These are phyloP conservation scores for Solanum lycopersicoides DNA, from an alignment of 257 asterid genomes.

Conservation along the genomic window DNA sequence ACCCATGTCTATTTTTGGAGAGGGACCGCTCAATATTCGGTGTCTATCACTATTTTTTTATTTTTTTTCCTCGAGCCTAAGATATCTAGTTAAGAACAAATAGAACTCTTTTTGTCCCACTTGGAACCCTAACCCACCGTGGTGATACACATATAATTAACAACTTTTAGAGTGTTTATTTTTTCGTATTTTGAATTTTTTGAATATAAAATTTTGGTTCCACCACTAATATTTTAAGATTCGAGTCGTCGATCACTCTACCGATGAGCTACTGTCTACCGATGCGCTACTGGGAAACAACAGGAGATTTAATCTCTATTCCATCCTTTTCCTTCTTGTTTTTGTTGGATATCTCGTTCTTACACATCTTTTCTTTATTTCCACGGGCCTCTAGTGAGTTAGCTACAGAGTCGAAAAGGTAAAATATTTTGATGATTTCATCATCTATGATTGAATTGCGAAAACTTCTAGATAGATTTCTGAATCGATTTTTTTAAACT, in stretches of 20 bases:
- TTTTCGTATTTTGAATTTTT: not conserved
- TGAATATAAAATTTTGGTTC: not conserved
- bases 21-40: no score
- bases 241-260: fast-evolving
- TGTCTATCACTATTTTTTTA: no score
- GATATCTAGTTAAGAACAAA: not conserved
- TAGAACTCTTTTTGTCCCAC: not conserved
- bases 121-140: not conserved
- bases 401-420: not conserved
- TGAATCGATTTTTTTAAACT: not conserved
- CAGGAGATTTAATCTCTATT: not conserved
- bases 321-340: no score
- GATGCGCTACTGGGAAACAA: no score
- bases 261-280: no score
- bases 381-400: not conserved
- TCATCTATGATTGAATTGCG: not conserved
- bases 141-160: not conserved
- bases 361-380: no score
- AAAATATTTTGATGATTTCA: no score
- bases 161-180: not conserved
- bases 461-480: not conserved
- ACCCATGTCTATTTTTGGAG: not conserved
- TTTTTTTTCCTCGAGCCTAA: not conserved
- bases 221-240: not conserved
- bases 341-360: no score